phyloP scores from a whole-genome alignment of 306 rosid genomes.

The Parietaria judaica region DNA sequence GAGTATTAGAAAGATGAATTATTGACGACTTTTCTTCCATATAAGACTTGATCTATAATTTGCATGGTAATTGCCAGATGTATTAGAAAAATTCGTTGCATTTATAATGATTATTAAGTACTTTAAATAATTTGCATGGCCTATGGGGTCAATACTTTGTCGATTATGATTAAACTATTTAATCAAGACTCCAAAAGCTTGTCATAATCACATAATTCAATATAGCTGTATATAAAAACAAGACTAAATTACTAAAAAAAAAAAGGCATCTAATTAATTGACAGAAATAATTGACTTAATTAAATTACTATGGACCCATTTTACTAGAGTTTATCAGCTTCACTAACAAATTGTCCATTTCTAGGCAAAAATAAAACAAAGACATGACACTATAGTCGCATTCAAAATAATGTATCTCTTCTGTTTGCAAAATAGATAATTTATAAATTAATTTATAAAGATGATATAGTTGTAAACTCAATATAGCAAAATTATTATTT shows the following conservation, averaged over 20 bases:
- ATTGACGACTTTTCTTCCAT: neutral
- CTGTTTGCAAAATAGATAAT: too few relatives aligned
- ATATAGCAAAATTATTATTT: too few relatives aligned
- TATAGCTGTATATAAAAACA: neutral
- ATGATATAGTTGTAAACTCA: too few relatives aligned
- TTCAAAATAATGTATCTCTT: too few relatives aligned
- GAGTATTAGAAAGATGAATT: neutral
- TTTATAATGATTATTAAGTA: neutral
- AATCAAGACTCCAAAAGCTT: neutral
- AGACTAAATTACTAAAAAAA: neutral
- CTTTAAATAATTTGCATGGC: neutral
- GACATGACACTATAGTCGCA: too few relatives aligned
- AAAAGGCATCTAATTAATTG: neutral
- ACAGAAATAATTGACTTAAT: neutral
- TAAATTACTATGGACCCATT: neutral
- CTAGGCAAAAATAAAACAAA: neutral
- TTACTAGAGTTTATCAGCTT: neutral
- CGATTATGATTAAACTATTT: too few relatives aligned
- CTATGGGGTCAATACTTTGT: neutral
- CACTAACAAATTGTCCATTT: neutral
- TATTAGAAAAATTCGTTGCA: neutral
- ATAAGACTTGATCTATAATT: neutral
- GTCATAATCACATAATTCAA: neutral
- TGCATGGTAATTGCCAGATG: neutral
- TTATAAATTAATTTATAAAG: too few relatives aligned